A percentile compares a stretch with the other conserved stretches of the same genome.
Conservation (phyloP, 2,329 filamentous ascomycete species). For the Mycogone perniciosa region DNA sequence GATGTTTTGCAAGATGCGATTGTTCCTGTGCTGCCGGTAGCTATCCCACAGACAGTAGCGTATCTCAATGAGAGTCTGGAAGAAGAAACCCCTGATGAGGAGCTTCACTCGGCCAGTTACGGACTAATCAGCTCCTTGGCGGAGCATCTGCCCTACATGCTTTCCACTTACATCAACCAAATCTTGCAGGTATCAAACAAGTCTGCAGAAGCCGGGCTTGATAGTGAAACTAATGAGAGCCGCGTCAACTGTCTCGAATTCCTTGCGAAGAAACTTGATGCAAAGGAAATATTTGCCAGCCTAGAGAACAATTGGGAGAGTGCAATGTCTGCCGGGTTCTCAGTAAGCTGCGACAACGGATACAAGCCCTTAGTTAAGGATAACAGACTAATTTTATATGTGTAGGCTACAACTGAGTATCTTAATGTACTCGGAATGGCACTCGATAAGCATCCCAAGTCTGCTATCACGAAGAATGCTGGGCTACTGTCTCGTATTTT, state of each 20-base stretch:
- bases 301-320: conserved; percentile 65
- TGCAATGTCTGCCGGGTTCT: conserved; percentile 55
- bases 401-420: conserved; percentile 59
- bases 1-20: conserved; percentile 83
- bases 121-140: conserved; percentile 73
- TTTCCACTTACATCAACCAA: conserved; percentile 68
- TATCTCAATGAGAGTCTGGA: conserved; percentile 61
- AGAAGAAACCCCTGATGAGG: conserved; percentile 47
- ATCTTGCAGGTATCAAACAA: conserved; percentile 66
- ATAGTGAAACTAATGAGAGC: conserved; percentile 56
- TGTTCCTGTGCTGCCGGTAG: conserved; percentile 71
- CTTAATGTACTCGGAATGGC: conserved; percentile 63
- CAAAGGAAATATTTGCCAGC: conserved; percentile 68
- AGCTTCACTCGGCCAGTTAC: conserved; percentile 76
- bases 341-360: conserved; percentile 40
- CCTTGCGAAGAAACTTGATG: conserved; percentile 69
- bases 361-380: not conserved
- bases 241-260: conserved; percentile 65
- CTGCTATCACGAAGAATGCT: conserved; percentile 69
- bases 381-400: conserved; percentile 17
- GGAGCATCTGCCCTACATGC: conserved; percentile 82
- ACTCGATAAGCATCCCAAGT: conserved; percentile 73
- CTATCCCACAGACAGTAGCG: conserved; percentile 64
- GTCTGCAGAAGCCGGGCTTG: conserved; percentile 59
- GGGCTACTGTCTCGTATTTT: conserved; percentile 60